A percentile compares a stretch with the other conserved stretches of the same genome.
These are phyloP conservation scores for Steccherinum ochraceum DNA, from an alignment of 768 basidiomycete species.

Conservation along the genomic window DNA sequence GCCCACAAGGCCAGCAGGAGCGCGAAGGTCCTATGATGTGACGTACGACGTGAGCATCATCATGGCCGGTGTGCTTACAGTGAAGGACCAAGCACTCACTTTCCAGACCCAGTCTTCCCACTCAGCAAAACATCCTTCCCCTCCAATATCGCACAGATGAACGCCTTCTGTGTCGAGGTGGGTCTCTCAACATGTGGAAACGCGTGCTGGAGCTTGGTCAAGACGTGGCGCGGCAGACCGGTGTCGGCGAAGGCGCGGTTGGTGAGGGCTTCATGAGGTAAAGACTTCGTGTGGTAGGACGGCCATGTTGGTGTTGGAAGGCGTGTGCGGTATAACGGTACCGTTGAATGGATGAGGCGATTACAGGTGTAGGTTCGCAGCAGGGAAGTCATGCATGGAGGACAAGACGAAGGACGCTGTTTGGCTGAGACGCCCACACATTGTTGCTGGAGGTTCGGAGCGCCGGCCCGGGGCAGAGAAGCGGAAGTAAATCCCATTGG, in stretches of 20 bases:
- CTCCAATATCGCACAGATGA: conserved; percentile 55
- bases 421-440: too few relatives aligned
- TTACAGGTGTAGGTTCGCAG: background rate
- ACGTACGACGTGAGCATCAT: background rate
- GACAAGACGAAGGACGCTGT: too few relatives aligned
- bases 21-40: conserved; percentile 57
- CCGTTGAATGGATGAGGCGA: too few relatives aligned
- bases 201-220: conserved; percentile 43
- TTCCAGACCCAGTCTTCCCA: conserved; percentile 73
- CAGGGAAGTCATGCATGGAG: background rate
- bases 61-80: background rate
- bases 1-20: conserved; percentile 54
- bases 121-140: conserved; percentile 59
- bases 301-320: too few relatives aligned
- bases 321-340: too few relatives aligned
- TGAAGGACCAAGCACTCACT: conserved; percentile 39
- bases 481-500: too few relatives aligned
- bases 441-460: too few relatives aligned
- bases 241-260: conserved; percentile 39
- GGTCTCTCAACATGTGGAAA: conserved; percentile 58
- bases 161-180: conserved; percentile 50
- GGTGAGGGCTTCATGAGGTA: too few relatives aligned
- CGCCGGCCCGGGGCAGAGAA: too few relatives aligned
- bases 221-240: conserved; percentile 45
- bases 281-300: background rate